These are phyloP conservation scores for Yarrowia osloensis DNA, from an alignment of 805 yeast species.

Conservation along the genomic window DNA sequence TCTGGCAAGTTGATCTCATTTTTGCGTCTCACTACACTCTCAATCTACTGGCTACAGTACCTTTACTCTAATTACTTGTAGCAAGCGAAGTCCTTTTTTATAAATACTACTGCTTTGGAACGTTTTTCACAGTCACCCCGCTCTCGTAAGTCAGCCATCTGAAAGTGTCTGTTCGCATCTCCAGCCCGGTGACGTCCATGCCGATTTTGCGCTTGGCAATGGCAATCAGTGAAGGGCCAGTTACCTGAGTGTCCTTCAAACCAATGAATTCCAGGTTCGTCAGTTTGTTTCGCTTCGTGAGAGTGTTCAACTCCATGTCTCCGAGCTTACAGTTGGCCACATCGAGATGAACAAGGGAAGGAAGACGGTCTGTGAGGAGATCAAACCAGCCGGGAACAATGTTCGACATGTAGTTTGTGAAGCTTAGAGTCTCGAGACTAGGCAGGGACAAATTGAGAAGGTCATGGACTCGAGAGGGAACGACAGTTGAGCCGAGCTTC, in stretches of 20 bases:
- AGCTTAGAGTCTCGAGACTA: neutral
- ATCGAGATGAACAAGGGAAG: constrained; percentile 4
- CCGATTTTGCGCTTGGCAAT: neutral
- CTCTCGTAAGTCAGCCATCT: neutral
- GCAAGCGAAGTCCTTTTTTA: too few species aligned
- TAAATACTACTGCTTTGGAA: neutral
- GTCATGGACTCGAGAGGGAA: neutral
- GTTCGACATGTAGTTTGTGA: constrained; percentile 4
- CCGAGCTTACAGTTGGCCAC: neutral
- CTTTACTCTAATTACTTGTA: too few species aligned
- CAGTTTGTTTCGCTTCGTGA: neutral
- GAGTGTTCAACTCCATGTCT: constrained; percentile 1
- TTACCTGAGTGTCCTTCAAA: neutral
- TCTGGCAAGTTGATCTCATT: too few species aligned
- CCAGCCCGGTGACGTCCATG: constrained; percentile 8
- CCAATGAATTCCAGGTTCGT: neutral
- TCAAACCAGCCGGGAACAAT: constrained; percentile 10
- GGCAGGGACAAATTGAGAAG: neutral
- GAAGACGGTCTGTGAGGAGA: neutral
- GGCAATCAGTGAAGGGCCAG: neutral
- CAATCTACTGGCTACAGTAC: too few species aligned
- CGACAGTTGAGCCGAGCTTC: neutral
- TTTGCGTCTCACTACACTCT: too few species aligned
- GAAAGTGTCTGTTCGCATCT: constrained; percentile 7
- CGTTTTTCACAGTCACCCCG: constrained; percentile 1